Evolutionary conservation across 805 yeast genomes (phyloP).

Genomic region (Isabelozyma rhagii): DNA sequence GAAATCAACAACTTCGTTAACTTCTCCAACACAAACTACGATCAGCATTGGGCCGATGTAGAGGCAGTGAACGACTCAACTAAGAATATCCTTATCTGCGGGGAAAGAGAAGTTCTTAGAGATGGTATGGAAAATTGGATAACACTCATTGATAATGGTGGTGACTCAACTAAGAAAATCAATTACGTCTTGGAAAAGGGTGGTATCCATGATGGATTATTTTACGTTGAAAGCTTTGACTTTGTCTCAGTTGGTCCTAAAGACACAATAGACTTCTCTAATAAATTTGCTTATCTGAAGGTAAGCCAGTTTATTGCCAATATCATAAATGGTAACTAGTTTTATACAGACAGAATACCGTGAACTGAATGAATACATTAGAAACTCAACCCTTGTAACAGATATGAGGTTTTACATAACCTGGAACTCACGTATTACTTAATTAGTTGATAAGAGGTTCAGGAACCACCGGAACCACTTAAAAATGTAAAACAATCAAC

Average conservation of each 20-base stretch:
- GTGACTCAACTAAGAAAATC: slow-evolving; percentile 3
- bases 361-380: neutral
- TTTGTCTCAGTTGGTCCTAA: slow-evolving; percentile 15
- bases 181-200: slow-evolving; percentile 23
- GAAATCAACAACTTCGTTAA: slow-evolving; percentile 15
- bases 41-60: slow-evolving; percentile 23
- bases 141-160: slow-evolving; percentile 12
- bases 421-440: too few species aligned
- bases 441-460: neutral
- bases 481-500: too few species aligned
- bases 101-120: slow-evolving; percentile 32
- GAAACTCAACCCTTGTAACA: neutral
- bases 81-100: slow-evolving; percentile 20
- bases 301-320: slow-evolving; percentile 14
- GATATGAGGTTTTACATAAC: too few species aligned
- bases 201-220: slow-evolving; percentile 33
- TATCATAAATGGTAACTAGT: neutral
- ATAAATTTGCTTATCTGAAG: slow-evolving; percentile 13
- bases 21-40: slow-evolving; percentile 20
- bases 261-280: neutral
- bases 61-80: slow-evolving; percentile 16
- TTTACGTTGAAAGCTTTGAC: slow-evolving; percentile 33
- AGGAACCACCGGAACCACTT: too few species aligned
- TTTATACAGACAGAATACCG: neutral
- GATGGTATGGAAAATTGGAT: slow-evolving; percentile 25